These are phyloP conservation scores for Sutorius australiensis DNA, from an alignment of 768 basidiomycete genomes.

Conservation along the genomic window DNA sequence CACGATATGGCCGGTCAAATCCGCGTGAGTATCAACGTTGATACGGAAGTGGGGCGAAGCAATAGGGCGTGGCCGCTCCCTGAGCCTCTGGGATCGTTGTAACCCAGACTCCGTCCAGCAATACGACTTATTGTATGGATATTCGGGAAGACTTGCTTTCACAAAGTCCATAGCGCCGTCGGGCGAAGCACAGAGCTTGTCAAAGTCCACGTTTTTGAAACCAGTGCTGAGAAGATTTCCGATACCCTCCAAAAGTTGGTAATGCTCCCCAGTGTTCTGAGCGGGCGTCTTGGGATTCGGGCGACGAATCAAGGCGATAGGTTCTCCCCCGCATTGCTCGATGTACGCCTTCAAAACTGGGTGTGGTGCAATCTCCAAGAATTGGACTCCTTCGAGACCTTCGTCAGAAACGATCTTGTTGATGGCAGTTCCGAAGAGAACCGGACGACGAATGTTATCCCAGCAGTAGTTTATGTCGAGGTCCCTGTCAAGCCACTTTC, in stretches of 20 bases:
- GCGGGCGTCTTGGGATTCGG: constrained; percentile 30
- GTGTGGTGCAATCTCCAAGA: constrained; percentile 34
- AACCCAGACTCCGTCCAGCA: constrained; percentile 27
- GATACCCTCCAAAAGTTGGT: constrained; percentile 30
- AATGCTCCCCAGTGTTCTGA: constrained; percentile 34
- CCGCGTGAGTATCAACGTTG: constrained; percentile 32
- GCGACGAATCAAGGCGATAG: constrained; percentile 28
- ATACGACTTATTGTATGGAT: constrained; percentile 28
- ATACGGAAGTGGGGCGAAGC: constrained; percentile 35
- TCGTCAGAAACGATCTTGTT: constrained; percentile 30
- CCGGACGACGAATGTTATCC: constrained; percentile 35
- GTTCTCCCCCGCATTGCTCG: constrained; percentile 34
- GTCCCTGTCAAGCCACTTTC: constrained; percentile 30
- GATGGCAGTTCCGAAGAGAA: constrained; percentile 33
- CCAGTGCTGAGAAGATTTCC: constrained; percentile 30
- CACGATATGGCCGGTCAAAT: constrained; percentile 43
- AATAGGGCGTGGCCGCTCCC: constrained; percentile 32
- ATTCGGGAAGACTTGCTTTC: constrained; percentile 27
- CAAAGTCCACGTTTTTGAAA: constrained; percentile 29
- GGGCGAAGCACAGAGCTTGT: constrained; percentile 24
- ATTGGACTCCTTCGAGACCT: constrained; percentile 24
- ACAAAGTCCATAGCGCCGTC: constrained; percentile 18
- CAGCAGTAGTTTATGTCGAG: constrained; percentile 31
- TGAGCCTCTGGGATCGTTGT: constrained; percentile 25
- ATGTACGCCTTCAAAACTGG: constrained; percentile 34